Base-by-base conservation (phyloP, 371 early-diverging fungal genomes). In the Ecytonucleospora hepatopenaei region DNA sequence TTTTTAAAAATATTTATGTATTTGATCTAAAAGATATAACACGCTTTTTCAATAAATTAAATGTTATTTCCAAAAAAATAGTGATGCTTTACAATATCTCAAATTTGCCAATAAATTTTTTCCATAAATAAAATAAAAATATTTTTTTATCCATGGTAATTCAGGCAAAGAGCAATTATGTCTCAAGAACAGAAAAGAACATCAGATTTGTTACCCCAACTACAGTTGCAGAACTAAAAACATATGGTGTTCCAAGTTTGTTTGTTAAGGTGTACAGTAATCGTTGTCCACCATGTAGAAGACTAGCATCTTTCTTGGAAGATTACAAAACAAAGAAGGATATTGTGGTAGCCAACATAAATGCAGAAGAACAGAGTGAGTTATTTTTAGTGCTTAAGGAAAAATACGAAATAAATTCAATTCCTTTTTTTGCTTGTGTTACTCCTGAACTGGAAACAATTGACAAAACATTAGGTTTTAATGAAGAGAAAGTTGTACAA, bases 311-410 rank as follows among this genome's bases (percentile, higher is more conserved):
- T 5, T 33, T 57, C 31, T 31, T 66, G 2, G 28, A 47, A 26
- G 48, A 66, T 26, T 66, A 57, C 24, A n/a, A 21, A 3, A 66
- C 58, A 56, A 54, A 66, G 33, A 31, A 57, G 26, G 23, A 58
- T 8, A 34, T 66, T 35, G 23, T 30, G 24, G n/a, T 66, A 15
- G 48, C 46, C 26, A 32, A 34, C 16, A 4, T 66, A 16, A 21
- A 57, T 28, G 48, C 35, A 21, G 34, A 33, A 66, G 26, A 47
- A 1, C 15, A 59, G 16, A 47, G 40, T n/a, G 32, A 32, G 2
- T 21, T 26, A 4, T 54, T 63, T 26, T 58, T n/a, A 3, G 27
- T 16, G 16, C n/a, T 61, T 19, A 35, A 33, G 34, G 51, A 26
- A 12, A 23, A 58, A 16, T 66, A 46, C 34, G 12, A 47, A 35